Evolutionary conservation across 2,329 filamentous ascomycete species (phyloP), one percentile per base, ranked within the genome.

Genomic region (Chaetomium globosum): DNA sequence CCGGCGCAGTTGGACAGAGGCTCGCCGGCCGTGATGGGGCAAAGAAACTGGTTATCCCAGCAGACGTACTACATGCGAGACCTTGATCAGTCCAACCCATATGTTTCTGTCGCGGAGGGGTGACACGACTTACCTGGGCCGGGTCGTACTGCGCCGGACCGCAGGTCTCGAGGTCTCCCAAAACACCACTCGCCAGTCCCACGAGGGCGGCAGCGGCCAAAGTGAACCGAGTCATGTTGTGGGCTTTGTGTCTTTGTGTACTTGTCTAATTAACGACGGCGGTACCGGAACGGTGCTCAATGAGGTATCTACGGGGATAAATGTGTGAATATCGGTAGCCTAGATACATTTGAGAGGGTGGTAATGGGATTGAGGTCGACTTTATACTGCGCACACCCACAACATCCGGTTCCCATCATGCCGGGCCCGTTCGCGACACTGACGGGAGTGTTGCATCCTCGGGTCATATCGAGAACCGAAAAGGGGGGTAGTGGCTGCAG

Each of bases 11-110:
- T 71, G 16, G 72, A 72, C 12, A 77, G 73, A 9, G 71, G 68
- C 69, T 77, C 76, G 63, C 75, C 76, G 21, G 74, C 74, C 19
- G 69, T 65, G 62, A 77, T 66, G 62, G 75, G 76, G 69, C 76
- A 77, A 56, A 77, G 71, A 48, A 75, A 74, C 48, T 71, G 66
- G 66, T 68, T 68, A 65, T 71, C 59, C 64, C 70, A 71, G 68
- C 76, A 77, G 56, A 76, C 71, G 63, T 76, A 76, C 72, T 74
- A 23, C 13, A 9, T 23, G 33, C 10, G 21, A 36, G 21, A 30
- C 31, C n/a, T 12, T 54, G 23, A 52, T 66, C 57, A 67, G 63
- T 21, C 31, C 33, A 8, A n/a, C 19, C 43, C n/a, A n/a, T 19
- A 10, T 33, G n/a, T 8, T 12, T 26, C 13, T 7, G 36, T 9